Base-by-base conservation (phyloP, 345 rosid genomes). In the Hirschfeldia incana region DNA sequence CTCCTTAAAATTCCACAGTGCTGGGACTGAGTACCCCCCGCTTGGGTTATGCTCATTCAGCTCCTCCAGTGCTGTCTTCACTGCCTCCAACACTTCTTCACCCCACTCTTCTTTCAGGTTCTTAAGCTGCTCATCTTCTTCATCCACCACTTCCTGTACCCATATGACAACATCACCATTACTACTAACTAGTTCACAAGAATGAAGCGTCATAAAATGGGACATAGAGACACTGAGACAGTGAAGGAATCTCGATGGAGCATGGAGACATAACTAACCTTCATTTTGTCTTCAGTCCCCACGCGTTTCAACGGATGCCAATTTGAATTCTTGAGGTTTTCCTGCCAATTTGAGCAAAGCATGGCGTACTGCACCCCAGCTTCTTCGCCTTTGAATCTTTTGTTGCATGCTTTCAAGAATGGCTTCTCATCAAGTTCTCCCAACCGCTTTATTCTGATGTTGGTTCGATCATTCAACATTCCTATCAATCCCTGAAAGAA, bases 251-350 rank as follows among this genome's bases (percentile, higher is more conserved):
- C 33, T 65, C 9, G 2, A 59, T 44, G 51, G 59, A 61, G 9
- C 10, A 16, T 16, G 12, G 27, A 60, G 65, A 51, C 53, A 49
- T 71, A 46, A 73, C 16, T 17, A 63, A 80, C 76, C 83, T 63
- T 39, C 61, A 13, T 10, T 21, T 62, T 78, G 51, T 84, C 92
- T 32, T 67, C 88, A 72, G 58, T 70, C 70, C 70, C 64, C 57
- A 86, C 78, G 32, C 75, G 57, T 82, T 88, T 94, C 68, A 85
- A 89, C 10, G 97, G 97, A 59, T 89, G 75, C 98, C 98, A 92
- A 0, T 60, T 67, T 34, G 90, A 5, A 78, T 92, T 65, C 77
- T 84, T 86, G 76, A 94, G 49, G 29, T 76, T 76, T 60, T 89
- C 88, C 84, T 94, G 93, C 98, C 98, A 94, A 59, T 73, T 76